These are phyloP conservation scores for Auxenochlorella pyrenoidosa DNA, from an alignment of 139 green algal genomes.

Conservation along the genomic window DNA sequence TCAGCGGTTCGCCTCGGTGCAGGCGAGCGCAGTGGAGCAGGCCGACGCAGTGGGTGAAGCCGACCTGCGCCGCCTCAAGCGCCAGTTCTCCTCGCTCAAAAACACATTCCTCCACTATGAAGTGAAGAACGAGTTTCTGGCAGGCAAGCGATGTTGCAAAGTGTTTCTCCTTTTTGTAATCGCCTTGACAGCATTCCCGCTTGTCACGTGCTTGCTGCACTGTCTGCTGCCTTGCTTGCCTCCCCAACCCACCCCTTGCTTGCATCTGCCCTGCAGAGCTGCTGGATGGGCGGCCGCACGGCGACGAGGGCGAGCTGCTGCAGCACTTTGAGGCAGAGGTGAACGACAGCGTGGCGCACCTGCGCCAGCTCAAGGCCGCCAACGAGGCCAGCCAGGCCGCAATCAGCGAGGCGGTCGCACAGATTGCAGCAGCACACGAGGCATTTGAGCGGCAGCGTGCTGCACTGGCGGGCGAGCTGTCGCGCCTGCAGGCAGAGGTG, in stretches of 20 bases:
- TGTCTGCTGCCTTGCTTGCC: neutral
- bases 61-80: slow-evolving; percentile 56
- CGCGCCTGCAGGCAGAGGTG: slow-evolving; percentile 13
- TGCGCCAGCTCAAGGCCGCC: slow-evolving; percentile 41
- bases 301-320: slow-evolving; percentile 49
- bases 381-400: slow-evolving; percentile 32
- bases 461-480: neutral
- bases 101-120: slow-evolving; percentile 67
- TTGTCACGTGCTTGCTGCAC: neutral
- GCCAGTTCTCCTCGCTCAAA: slow-evolving; percentile 64
- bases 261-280: slow-evolving; percentile 10
- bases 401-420: slow-evolving; percentile 13
- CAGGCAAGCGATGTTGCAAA: neutral
- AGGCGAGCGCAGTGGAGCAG: slow-evolving; percentile 42
- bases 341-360: slow-evolving; percentile 18
- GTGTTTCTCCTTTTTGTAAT: too few species aligned
- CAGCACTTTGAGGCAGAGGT: slow-evolving; percentile 51
- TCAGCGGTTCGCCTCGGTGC: slow-evolving; percentile 18
- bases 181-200: neutral
- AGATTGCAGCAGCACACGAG: slow-evolving; percentile 1
- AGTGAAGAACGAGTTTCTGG: slow-evolving; percentile 66
- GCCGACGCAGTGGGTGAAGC: slow-evolving; percentile 50
- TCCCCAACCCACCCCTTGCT: neutral
- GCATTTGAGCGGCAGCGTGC: slow-evolving; percentile 26
- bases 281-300: slow-evolving; percentile 47